Conservation (phyloP, 371 early-diverging fungal species). For the Rhizopus sp. region DNA sequence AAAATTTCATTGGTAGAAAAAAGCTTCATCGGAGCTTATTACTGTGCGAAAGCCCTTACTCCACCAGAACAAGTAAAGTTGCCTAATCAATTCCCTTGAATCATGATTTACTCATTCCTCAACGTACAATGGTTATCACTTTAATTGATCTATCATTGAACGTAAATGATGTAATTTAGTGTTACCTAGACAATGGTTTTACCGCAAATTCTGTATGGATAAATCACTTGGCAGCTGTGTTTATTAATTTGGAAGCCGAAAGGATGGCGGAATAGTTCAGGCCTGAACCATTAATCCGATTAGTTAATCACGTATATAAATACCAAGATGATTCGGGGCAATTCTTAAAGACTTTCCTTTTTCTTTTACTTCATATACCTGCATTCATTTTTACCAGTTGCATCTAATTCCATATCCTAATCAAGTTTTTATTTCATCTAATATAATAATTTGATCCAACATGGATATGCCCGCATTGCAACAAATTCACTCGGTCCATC, state of each 20-base stretch:
- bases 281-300: conserved; percentile 21
- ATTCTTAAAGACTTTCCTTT: background rate
- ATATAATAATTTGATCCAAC: conserved; percentile 15
- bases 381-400: conserved; percentile 1
- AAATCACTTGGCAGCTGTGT: background rate
- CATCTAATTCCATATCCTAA: conserved; percentile 6
- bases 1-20: no score
- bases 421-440: conserved; percentile 1
- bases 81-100: no score
- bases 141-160: background rate
- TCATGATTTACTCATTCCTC: no score
- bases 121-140: no score
- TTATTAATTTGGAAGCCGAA: conserved; percentile 4
- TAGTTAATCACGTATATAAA: conserved; percentile 1
- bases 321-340: conserved; percentile 9
- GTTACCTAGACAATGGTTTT: conserved; percentile 23
- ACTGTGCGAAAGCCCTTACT: no score
- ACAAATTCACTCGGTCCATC: conserved; percentile 13
- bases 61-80: no score
- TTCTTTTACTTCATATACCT: conserved; percentile 3
- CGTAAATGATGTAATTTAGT: conserved; percentile 18
- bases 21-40: no score
- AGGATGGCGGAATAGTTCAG: conserved; percentile 22
- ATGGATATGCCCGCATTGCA: conserved; percentile 32
- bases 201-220: conserved; percentile 13